Evolutionary conservation across 441 rosid genomes (phyloP).

Genomic region (Erodium texanum): DNA sequence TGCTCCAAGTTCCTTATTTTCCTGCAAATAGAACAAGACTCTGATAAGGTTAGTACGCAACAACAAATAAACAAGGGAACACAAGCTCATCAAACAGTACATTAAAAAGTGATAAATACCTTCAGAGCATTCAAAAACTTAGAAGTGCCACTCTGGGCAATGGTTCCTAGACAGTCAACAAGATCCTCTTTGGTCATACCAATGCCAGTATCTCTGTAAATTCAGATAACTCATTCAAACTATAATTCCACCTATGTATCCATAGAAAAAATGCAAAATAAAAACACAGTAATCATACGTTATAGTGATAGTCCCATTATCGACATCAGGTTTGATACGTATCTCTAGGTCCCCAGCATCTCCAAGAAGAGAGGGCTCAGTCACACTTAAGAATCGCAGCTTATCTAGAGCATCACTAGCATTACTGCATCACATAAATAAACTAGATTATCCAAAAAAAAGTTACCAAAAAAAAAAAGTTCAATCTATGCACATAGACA

Average conservation of each 20-base stretch:
- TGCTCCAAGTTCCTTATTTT: conserved; percentile 68
- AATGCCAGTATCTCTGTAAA: conserved; percentile 80
- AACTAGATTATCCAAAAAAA: neutral
- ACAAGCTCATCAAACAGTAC: neutral
- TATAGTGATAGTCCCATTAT: conserved; percentile 79
- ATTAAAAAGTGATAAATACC: conserved; percentile 27
- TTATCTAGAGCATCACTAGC: conserved; percentile 99
- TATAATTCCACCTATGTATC: neutral
- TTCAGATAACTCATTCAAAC: neutral
- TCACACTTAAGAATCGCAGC: conserved; percentile 86
- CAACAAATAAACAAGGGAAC: no score
- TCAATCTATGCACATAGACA: no score
- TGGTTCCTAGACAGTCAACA: conserved; percentile 90
- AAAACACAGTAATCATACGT: conserved; percentile 29
- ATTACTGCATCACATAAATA: conserved; percentile 43
- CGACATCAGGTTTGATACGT: conserved; percentile 81
- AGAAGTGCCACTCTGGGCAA: conserved; percentile 97
- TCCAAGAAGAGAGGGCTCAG: conserved; percentile 84
- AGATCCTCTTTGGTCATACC: conserved; percentile 96
- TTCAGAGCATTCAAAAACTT: conserved; percentile 77
- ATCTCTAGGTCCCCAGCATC: conserved; percentile 87
- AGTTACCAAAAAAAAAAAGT: neutral
- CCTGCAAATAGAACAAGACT: conserved; percentile 31
- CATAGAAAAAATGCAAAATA: neutral
- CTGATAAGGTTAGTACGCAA: neutral